Evolutionary conservation across 2,329 filamentous ascomycete species (phyloP), one percentile per base, ranked within the genome.

Genomic region (Colletotrichum lupini): DNA sequence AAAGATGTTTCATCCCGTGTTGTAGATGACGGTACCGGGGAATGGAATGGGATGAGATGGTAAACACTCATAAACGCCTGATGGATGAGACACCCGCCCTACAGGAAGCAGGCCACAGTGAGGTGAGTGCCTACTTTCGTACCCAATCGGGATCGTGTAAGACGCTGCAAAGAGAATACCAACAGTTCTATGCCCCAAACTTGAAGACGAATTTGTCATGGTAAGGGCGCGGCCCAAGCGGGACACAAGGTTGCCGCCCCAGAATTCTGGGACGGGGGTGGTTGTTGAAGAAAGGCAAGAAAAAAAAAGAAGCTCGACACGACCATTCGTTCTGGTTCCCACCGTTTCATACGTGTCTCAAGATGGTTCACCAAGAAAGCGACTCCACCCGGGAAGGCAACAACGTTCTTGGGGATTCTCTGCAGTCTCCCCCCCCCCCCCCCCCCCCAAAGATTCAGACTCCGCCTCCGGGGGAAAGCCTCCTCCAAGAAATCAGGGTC

Each of bases 291-390:
- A 32, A 32, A n/a, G 16, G 28, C n/a, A 46, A 16, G 37, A 46
- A 37, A 26, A 30, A 19, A 22, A 22, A 53, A 24, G 11, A 24
- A 66, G 24, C 61, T 66, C 22, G 55, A 66, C 19, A 30, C 62
- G 56, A 62, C 55, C 55, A 37, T 14, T 53, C 24, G 22, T 19
- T 22, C 46, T 56, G 56, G 67, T 71, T 26, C 57, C 32, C 24
- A 49, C 65, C 65, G 73, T 75, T 75, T 75, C 73, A 75, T 62
- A 61, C 73, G 16, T 65, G 73, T 75, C 73, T 73, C 73, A 75
- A 62, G 61, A 74, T 37, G 22, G 35, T 37, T 61, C 58, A 37
- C 24, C 59, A 42, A 46, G 42, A 24, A 26, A 14, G 9, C 16
- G 14, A 46, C 35, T 30, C 42, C 42, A 12, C 26, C 42, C 19